Conservation (phyloP, 345 rosid genomes). For the Turritis glabra region DNA sequence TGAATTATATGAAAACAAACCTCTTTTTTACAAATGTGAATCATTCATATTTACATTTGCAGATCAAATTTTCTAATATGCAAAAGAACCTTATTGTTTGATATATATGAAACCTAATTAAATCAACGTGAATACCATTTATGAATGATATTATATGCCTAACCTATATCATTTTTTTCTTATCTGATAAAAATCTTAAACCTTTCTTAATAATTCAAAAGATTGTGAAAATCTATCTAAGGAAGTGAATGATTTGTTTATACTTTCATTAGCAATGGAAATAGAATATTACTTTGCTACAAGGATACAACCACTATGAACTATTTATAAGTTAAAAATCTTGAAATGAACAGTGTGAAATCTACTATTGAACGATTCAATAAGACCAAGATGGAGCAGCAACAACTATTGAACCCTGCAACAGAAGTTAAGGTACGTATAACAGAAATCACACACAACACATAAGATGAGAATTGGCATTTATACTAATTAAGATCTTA, state of each 20-base stretch:
- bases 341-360: conserved; percentile 54
- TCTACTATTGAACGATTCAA: conserved; percentile 62
- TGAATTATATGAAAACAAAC: neutral
- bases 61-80: neutral
- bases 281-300: neutral
- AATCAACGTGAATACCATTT: neutral
- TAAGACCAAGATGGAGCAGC: conserved; percentile 55
- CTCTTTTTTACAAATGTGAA: neutral
- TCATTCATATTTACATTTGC: neutral
- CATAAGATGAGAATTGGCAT: neutral
- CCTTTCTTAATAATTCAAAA: neutral
- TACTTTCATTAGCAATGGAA: neutral
- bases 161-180: neutral
- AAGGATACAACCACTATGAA: neutral
- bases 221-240: neutral
- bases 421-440: conserved; percentile 65
- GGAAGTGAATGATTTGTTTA: neutral
- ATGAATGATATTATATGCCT: neutral
- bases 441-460: neutral
- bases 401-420: conserved; percentile 50
- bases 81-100: neutral
- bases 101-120: neutral
- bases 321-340: neutral
- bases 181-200: neutral
- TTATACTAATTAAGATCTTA: neutral